Conservation (phyloP, 192 early-diverging fungal genomes). For the Coemansia sp. region DNA sequence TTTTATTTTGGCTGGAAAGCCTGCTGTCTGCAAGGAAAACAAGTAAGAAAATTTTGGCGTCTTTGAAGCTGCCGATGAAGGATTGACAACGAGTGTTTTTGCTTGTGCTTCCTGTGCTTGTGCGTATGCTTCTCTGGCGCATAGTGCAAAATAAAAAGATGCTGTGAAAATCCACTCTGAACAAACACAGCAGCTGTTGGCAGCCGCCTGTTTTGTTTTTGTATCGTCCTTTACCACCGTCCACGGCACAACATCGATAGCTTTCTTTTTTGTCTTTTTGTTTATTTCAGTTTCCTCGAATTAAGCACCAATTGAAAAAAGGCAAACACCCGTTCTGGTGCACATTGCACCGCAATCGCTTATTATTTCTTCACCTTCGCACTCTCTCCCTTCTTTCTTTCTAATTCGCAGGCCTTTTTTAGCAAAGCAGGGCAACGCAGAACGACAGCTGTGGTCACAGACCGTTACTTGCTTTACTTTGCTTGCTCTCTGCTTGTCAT, state of each 20-base stretch:
- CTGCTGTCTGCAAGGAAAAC: no score
- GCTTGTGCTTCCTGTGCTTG: no score
- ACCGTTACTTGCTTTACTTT: not conserved
- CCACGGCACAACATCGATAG: not conserved
- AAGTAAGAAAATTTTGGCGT: not conserved
- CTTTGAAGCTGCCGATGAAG: slow-evolving; percentile 3
- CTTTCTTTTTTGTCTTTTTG: not conserved
- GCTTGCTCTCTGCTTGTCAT: not conserved
- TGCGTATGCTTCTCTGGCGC: not conserved
- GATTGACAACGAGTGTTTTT: no score
- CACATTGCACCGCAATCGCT: not conserved
- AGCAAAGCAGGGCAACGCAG: not conserved
- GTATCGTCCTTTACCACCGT: not conserved
- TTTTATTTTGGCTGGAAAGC: not conserved
- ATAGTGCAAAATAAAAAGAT: not conserved
- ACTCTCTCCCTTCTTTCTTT: not conserved
- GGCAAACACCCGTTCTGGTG: not conserved
- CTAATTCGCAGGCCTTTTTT: not conserved
- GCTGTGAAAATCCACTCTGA: not conserved
- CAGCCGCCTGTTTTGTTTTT: not conserved
- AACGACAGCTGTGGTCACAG: not conserved
- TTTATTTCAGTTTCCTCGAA: not conserved
- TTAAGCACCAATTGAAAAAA: slow-evolving; percentile 1
- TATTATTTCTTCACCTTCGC: not conserved
- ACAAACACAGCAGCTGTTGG: not conserved